These are phyloP conservation scores for Ophiostoma fasciatum DNA, from an alignment of 2,329 filamentous ascomycete species.

Conservation along the genomic window DNA sequence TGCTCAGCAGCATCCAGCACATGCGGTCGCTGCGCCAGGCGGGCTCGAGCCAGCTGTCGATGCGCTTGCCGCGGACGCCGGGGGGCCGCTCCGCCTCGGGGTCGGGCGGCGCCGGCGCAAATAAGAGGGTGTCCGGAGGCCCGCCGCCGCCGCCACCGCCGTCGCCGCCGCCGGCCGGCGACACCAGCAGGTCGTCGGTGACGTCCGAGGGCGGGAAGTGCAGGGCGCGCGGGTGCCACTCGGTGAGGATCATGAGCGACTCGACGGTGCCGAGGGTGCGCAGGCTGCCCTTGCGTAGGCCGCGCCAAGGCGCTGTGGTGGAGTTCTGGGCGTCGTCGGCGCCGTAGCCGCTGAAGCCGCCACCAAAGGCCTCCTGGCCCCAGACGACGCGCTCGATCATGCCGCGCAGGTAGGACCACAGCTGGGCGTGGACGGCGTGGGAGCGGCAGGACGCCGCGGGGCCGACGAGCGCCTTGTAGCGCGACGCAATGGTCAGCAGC, in stretches of 20 bases:
- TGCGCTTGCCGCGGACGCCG: conserved; percentile 66
- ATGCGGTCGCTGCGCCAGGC: conserved; percentile 90
- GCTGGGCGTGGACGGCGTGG: conserved; percentile 83
- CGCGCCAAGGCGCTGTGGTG: conserved; percentile 55
- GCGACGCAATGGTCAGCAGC: conserved; percentile 76
- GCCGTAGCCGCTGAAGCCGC: conserved; percentile 66
- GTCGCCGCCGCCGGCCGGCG: conserved; percentile 36
- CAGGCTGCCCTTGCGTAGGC: conserved; percentile 61
- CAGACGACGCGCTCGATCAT: conserved; percentile 94
- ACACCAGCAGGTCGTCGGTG: conserved; percentile 52
- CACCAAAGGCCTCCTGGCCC: conserved; percentile 91
- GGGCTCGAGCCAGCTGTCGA: conserved; percentile 92
- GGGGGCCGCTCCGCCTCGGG: conserved; percentile 40
- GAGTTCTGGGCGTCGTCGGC: conserved; percentile 46
- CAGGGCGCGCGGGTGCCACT: conserved; percentile 90
- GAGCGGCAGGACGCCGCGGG: conserved; percentile 71
- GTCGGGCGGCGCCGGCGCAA: too few species aligned
- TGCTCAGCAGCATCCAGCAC: conserved; percentile 95
- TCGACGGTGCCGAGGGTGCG: conserved; percentile 89
- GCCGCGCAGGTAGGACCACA: conserved; percentile 85
- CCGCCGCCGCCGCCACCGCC: too few species aligned
- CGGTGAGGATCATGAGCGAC: conserved; percentile 82
- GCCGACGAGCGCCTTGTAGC: conserved; percentile 67
- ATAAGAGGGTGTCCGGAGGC: too few species aligned
- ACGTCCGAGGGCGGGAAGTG: conserved; percentile 81